phyloP scores from a whole-genome alignment of 345 rosid genomes.

The Trapa incisa region DNA sequence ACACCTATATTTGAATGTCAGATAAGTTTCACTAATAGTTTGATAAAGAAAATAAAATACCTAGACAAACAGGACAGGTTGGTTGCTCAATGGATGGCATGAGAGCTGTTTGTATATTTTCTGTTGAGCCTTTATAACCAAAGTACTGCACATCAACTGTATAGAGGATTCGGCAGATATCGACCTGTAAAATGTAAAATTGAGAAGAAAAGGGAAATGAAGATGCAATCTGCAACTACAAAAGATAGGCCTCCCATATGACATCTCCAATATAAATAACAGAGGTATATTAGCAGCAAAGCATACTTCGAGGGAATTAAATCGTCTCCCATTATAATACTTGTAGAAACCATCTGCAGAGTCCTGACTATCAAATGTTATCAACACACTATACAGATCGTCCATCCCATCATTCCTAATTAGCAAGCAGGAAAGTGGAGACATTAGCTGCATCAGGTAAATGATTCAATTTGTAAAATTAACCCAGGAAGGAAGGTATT shows the following conservation, averaged over 20 bases:
- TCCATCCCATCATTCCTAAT: constrained; percentile 13
- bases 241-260: not conserved
- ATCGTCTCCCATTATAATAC: constrained; percentile 66
- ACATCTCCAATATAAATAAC: not conserved
- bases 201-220: not conserved
- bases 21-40: not conserved
- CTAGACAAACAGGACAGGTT: constrained; percentile 94
- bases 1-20: too few relatives aligned
- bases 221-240: not conserved
- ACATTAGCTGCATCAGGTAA: not conserved
- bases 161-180: constrained; percentile 56
- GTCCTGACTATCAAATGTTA: constrained; percentile 68
- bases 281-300: constrained; percentile 3
- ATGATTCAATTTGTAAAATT: not conserved
- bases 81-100: constrained; percentile 69
- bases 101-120: constrained; percentile 46
- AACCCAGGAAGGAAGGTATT: not conserved
- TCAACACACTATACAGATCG: constrained; percentile 61
- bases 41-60: constrained; percentile 21
- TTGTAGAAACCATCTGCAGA: constrained; percentile 63
- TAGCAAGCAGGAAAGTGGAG: constrained; percentile 8
- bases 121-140: constrained; percentile 73
- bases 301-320: constrained; percentile 78
- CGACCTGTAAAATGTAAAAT: constrained; percentile 31
- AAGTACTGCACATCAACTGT: constrained; percentile 86